A percentile compares a stretch with the other conserved stretches of the same genome.
Evolutionary conservation across 306 rosid species (phyloP).

Genomic region (Cicer arietinum): DNA sequence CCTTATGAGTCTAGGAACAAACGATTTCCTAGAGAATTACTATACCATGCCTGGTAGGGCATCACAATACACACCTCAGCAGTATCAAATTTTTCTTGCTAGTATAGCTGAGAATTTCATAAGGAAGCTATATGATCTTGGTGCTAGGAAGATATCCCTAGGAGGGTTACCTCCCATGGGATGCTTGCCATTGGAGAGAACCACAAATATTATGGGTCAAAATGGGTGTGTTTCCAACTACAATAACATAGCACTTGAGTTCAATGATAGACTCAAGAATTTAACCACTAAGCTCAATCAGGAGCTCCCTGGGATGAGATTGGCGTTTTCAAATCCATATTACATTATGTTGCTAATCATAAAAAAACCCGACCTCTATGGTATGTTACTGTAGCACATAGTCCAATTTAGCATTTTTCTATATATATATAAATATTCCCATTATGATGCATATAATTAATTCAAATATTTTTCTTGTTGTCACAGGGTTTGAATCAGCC

Average conservation of each 20-base stretch:
- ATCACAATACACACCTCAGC: slow-evolving; percentile 53
- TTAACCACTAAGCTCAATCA: slow-evolving; percentile 57
- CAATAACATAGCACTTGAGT: slow-evolving; percentile 67
- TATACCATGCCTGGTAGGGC: slow-evolving; percentile 63
- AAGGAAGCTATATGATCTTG: slow-evolving; percentile 60
- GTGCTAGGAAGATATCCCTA: slow-evolving; percentile 82
- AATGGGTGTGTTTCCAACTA: slow-evolving; percentile 54
- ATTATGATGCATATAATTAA: neutral
- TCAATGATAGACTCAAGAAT: slow-evolving; percentile 67
- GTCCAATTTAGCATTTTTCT: neutral
- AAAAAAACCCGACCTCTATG: slow-evolving; percentile 58
- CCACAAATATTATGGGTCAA: slow-evolving; percentile 60
- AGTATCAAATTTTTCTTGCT: slow-evolving; percentile 63
- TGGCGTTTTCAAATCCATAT: slow-evolving; percentile 82
- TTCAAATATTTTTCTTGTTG: neutral
- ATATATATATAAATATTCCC: neutral
- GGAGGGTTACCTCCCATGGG: slow-evolving; percentile 99
- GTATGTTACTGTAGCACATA: slow-evolving; percentile 48
- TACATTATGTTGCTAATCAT: slow-evolving; percentile 56
- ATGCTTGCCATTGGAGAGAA: slow-evolving; percentile 86
- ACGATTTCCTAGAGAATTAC: slow-evolving; percentile 89
- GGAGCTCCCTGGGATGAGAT: slow-evolving; percentile 62
- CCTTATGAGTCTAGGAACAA: slow-evolving; percentile 82
- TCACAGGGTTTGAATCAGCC: slow-evolving; percentile 68
- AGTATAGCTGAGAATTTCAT: slow-evolving; percentile 73